Evolutionary conservation across 2,329 filamentous ascomycete species (phyloP).

Genomic region (Pseudomassariella vexata): DNA sequence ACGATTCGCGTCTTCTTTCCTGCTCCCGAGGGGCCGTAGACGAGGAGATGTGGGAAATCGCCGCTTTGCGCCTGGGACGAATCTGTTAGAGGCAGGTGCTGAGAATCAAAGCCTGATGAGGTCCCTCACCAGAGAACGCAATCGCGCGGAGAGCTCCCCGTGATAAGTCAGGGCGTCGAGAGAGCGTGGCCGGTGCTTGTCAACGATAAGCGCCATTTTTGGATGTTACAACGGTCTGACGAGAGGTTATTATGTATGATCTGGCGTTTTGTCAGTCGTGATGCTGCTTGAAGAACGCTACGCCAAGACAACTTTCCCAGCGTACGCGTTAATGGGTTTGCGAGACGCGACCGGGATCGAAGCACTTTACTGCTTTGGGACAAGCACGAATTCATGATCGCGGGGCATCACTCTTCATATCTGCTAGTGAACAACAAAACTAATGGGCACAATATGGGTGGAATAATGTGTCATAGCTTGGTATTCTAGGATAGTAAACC

Average conservation of each 20-base stretch:
- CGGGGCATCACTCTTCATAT: too few species aligned
- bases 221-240: too few species aligned
- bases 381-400: too few species aligned
- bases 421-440: too few species aligned
- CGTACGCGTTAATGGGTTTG: slow-evolving; percentile 26
- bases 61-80: slow-evolving; percentile 76
- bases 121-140: slow-evolving; percentile 69
- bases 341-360: too few species aligned
- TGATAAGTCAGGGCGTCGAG: slow-evolving; percentile 83
- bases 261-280: background rate
- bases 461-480: too few species aligned
- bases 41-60: slow-evolving; percentile 94
- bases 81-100: slow-evolving; percentile 11
- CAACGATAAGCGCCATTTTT: slow-evolving; percentile 63
- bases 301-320: too few species aligned
- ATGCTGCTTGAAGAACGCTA: too few species aligned
- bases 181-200: slow-evolving; percentile 67
- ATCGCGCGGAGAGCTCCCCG: slow-evolving; percentile 75
- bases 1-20: slow-evolving; percentile 98
- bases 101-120: slow-evolving; percentile 2
- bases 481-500: too few species aligned
- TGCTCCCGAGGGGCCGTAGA: slow-evolving; percentile 93
- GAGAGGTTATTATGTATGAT: background rate
- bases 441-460: too few species aligned
- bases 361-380: too few species aligned